Base-by-base conservation (phyloP, 495 filamentous ascomycete genomes). In the Aspergillus bridgeri region DNA sequence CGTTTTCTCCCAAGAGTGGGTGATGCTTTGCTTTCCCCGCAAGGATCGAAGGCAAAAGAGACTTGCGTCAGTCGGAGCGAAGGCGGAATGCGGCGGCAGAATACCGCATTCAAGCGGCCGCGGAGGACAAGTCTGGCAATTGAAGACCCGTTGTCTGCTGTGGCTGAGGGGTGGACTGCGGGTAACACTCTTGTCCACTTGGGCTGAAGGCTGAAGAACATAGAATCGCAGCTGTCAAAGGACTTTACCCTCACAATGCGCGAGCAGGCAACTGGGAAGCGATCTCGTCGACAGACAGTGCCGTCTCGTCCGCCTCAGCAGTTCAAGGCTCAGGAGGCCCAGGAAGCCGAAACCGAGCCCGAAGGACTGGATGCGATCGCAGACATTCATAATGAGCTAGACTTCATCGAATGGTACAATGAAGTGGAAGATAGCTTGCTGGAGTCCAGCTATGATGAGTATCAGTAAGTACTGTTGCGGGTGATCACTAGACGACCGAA, bases 391-490 rank as follows among this genome's bases (percentile, higher is more conserved):
- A 75, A 75, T 59, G 81, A 90, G 53, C 71, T 88, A 7, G 80
- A 86, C 19, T 89, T 90, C 64, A 76, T 73, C 8, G 65, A 78
- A 45, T 84, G 83, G 80, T 86, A 89, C 64, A 76, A 83, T 61
- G 77, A 73, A 7, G 68, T 89, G 54, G 85, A 86, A 65, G 79
- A 80, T 24, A 82, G 82, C 54, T 72, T 98, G 63, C 75, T 93
- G 53, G 84, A 91, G 61, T 83, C 89, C 48, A 93, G 89, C 74
- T 88, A 92, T 64, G 87, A 89, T 56, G 86, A 94, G 66, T 96
- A 96, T 70, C 78, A 86, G 90, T 95, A 82, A 64, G 83, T 64
- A 47, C 46, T 5, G 27, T 42, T 29, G 8, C 43, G 15, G 5
- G 17, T 15, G 21, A 48, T 21, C n/a, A 54, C 18, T 4, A 57